Conservation (phyloP, 805 yeast genomes). For the Lachancea mirantina region DNA sequence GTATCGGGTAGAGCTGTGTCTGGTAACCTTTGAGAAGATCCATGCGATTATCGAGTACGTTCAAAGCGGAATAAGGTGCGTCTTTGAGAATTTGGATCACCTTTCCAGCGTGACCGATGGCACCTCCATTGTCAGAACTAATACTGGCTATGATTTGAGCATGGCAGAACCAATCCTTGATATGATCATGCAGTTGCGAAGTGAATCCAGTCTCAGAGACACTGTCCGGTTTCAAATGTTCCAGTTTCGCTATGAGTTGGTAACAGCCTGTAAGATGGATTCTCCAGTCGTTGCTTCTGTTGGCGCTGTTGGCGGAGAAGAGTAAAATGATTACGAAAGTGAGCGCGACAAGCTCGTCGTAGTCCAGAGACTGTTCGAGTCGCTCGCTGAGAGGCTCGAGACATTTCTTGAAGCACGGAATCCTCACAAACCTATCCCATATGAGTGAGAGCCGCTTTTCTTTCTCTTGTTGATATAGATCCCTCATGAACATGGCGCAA, state of each 20-base stretch:
- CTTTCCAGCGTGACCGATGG: constrained; percentile 1
- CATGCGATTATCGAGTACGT: constrained; percentile 1
- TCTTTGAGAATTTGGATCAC: neutral
- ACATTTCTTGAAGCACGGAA: constrained; percentile 12
- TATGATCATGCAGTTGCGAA: constrained; percentile 6
- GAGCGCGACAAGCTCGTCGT: constrained; percentile 5
- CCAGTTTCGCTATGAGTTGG: constrained; percentile 4
- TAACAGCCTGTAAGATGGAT: constrained; percentile 8
- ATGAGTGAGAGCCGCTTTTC: constrained; percentile 1
- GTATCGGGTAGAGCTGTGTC: constrained; percentile 1
- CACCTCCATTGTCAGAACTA: constrained; percentile 12
- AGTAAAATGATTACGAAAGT: constrained; percentile 7
- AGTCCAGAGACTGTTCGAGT: constrained; percentile 2
- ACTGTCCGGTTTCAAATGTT: neutral
- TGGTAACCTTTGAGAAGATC: constrained; percentile 5
- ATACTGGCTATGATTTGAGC: constrained; percentile 10
- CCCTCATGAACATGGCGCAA: constrained; percentile 8
- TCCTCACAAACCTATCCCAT: constrained; percentile 12
- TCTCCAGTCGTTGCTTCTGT: constrained; percentile 8
- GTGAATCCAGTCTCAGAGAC: neutral
- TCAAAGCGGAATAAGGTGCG: constrained; percentile 4
- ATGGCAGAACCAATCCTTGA: constrained; percentile 8
- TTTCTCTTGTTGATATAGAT: constrained; percentile 5
- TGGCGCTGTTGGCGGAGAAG: constrained; percentile 8
- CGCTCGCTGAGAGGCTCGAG: constrained; percentile 2